These are phyloP conservation scores for Plantago ovata DNA, from an alignment of 257 asterid genomes.

Conservation along the genomic window DNA sequence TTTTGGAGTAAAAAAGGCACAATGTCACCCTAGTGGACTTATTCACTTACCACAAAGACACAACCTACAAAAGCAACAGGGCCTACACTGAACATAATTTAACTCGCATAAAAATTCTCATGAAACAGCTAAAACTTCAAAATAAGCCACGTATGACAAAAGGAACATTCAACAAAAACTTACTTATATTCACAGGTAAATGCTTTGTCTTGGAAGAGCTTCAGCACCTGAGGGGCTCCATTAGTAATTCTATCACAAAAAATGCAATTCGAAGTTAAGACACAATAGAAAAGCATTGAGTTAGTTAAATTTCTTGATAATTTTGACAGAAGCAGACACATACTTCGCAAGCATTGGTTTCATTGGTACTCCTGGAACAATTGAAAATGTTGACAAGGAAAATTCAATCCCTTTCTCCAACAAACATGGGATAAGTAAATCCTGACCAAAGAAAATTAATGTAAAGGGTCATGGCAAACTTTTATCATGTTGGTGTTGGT, in stretches of 20 bases:
- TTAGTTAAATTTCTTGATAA: slow-evolving; percentile 9
- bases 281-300: slow-evolving; percentile 8
- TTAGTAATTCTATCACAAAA: slow-evolving; percentile 63
- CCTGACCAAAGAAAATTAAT: slow-evolving; percentile 37
- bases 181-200: slow-evolving; percentile 91
- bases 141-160: not conserved
- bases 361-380: slow-evolving; percentile 91
- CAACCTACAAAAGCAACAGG: no score
- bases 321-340: slow-evolving; percentile 17
- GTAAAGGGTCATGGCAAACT: slow-evolving; percentile 11
- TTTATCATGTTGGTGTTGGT: no score
- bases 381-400: slow-evolving; percentile 61
- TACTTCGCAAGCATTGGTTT: slow-evolving; percentile 98
- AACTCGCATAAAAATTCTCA: slow-evolving; percentile 3
- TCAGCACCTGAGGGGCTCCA: slow-evolving; percentile 70
- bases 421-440: slow-evolving; percentile 64
- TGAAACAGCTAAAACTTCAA: not conserved
- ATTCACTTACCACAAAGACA: no score
- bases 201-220: slow-evolving; percentile 59
- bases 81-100: slow-evolving; percentile 16
- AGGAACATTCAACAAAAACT: slow-evolving; percentile 20
- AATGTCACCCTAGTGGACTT: no score
- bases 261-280: slow-evolving; percentile 19
- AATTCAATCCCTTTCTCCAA: slow-evolving; percentile 72
- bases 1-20: no score